These are phyloP conservation scores for Cucurbita moschata DNA, from an alignment of 306 rosid genomes.

Conservation along the genomic window DNA sequence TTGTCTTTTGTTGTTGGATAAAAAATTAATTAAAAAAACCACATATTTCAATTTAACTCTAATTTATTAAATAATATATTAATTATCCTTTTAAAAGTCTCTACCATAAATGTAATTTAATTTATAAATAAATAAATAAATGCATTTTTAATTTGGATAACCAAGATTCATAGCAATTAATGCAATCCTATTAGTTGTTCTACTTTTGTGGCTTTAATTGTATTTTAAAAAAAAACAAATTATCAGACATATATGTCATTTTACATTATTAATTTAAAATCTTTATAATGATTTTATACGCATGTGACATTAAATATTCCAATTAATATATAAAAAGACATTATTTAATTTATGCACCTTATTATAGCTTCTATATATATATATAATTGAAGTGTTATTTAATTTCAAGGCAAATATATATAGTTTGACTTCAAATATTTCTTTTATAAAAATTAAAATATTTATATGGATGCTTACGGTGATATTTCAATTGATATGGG, in stretches of 20 bases:
- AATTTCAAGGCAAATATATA: neutral
- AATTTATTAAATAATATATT: too few relatives aligned
- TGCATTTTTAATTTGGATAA: too few relatives aligned
- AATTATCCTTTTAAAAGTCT: too few relatives aligned
- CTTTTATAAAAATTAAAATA: too few relatives aligned
- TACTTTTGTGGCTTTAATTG: slow-evolving; percentile 1
- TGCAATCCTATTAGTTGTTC: neutral
- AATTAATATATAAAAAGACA: neutral
- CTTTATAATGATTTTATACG: neutral
- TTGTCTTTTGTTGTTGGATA: neutral
- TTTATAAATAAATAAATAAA: too few relatives aligned
- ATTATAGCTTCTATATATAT: neutral
- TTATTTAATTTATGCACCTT: neutral
- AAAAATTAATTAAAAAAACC: neutral
- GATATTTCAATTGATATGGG: too few relatives aligned
- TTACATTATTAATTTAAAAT: neutral
- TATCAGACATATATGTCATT: neutral
- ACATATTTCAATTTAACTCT: too few relatives aligned
- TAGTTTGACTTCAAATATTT: too few relatives aligned
- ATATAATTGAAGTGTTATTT: neutral
- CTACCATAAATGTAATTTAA: too few relatives aligned
- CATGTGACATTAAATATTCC: neutral
- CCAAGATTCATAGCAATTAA: too few relatives aligned
- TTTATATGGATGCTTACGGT: too few relatives aligned
- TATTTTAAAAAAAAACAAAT: neutral